Conservation (phyloP, 2,329 filamentous ascomycete species). For the Didymella keratinophila region DNA sequence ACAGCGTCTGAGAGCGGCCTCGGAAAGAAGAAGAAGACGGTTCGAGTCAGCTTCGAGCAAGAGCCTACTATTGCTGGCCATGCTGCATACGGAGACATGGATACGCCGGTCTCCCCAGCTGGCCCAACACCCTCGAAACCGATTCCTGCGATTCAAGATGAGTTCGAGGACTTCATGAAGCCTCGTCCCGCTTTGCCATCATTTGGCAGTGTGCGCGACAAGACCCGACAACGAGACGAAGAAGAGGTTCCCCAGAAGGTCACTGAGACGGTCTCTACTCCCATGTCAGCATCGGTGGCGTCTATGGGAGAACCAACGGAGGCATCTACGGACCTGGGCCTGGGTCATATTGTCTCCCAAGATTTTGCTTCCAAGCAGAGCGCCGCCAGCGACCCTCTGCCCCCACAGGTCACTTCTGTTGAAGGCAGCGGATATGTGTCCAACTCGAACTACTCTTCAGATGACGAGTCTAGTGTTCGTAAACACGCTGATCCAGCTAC, state of each 20-base stretch:
- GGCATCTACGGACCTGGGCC: constrained; percentile 66
- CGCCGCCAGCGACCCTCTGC: constrained; percentile 66
- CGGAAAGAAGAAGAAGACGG: constrained; percentile 63
- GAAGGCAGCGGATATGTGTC: constrained; percentile 71
- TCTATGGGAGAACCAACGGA: constrained; percentile 53
- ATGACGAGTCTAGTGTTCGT: constrained; percentile 13
- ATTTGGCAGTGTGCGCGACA: constrained; percentile 76
- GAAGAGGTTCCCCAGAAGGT: constrained; percentile 61
- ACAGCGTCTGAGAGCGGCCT: constrained; percentile 57
- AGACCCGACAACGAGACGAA: constrained; percentile 59
- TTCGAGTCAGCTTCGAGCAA: constrained; percentile 82
- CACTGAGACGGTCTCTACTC: constrained; percentile 54
- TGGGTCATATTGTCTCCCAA: constrained; percentile 64
- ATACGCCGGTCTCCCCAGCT: constrained; percentile 28
- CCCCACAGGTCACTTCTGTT: constrained; percentile 73
- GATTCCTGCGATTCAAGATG: constrained; percentile 60
- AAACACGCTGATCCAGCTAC: constrained; percentile 25
- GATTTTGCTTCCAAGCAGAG: constrained; percentile 59
- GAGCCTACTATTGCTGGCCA: constrained; percentile 65
- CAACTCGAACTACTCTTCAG: constrained; percentile 57
- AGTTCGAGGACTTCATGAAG: constrained; percentile 72
- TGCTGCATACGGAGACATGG: constrained; percentile 36
- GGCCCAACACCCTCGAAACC: constrained; percentile 52
- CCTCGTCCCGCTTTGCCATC: constrained; percentile 76
- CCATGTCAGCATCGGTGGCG: constrained; percentile 44